A percentile compares a stretch with the other conserved stretches of the same genome.
Evolutionary conservation across 768 basidiomycete genomes (phyloP).

Genomic region (Tulasnella calospora): DNA sequence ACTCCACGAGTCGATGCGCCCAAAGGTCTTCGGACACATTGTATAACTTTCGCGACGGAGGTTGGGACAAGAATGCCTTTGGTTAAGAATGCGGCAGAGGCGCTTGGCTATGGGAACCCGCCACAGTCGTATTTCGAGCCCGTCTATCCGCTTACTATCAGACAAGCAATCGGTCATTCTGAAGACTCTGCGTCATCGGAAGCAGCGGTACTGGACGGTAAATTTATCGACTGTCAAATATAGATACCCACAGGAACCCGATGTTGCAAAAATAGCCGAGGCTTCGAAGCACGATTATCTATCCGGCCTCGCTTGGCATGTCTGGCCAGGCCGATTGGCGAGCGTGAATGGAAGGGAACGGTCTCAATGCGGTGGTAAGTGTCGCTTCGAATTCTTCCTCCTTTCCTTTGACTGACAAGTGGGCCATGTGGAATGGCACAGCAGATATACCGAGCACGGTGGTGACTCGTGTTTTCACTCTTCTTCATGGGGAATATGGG

Average conservation of each 20-base stretch:
- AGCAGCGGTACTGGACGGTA: neutral
- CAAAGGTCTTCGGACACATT: too few relatives aligned
- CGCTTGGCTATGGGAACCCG: too few relatives aligned
- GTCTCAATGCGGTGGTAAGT: neutral
- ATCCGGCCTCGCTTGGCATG: neutral
- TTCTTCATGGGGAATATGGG: neutral
- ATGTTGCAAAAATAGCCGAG: neutral
- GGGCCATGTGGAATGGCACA: neutral
- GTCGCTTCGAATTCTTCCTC: neutral
- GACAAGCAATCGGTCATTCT: neutral
- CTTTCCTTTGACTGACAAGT: neutral
- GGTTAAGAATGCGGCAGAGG: neutral
- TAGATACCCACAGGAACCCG: neutral
- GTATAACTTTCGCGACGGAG: too few relatives aligned
- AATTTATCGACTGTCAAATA: neutral
- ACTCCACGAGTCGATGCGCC: too few relatives aligned
- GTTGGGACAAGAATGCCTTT: neutral
- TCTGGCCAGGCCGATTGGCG: neutral
- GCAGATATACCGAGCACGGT: neutral
- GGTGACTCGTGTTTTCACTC: neutral
- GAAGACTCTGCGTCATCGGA: neutral
- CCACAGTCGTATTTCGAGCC: too few relatives aligned
- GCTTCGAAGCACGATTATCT: neutral
- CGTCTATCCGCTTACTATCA: too few relatives aligned
- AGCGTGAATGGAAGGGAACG: neutral